Evolutionary conservation across 495 filamentous ascomycete genomes (phyloP), one percentile per base, ranked within the genome.

Genomic region (Daldinia caldariorum): DNA sequence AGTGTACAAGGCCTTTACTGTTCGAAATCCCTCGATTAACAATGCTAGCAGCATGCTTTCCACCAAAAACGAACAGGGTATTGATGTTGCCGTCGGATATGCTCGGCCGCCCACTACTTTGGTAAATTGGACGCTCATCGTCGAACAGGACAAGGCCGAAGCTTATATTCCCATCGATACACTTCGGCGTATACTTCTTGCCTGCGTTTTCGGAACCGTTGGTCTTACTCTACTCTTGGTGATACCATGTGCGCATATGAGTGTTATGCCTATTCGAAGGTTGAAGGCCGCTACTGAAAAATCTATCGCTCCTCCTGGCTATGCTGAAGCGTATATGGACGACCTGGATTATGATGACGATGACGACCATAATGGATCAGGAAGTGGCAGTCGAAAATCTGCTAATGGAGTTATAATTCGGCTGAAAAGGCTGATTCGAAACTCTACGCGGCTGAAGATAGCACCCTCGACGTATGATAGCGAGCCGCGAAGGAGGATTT

Each of bases 171-270:
- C 93, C 1, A 92, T 97, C 34, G 70, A 82, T 38, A 86, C 87
- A 18, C 83, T 97, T 22, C 86, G 91, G 32, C 88, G 89, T 51
- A 90, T 97, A 47, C 84, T 97, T 5, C 78, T 97, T 2, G 91
- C 86, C 1, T 96, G 92, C 58, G 91, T 96, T 1, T 96, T 97
- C 72, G 92, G 90, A 0, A 94, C 92, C 0, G 84, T 89, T 16
- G 94, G 89, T 3, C 80, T 87, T 0, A 83, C 93, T 3, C 64
- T 94, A 3, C 31, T 94, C 13, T 70, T 93, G 3, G 83, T 92
- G 3, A 83, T 93, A 31, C 91, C 94, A 0, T 85, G 93, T 43
- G 92, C 93, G 1, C 93, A 97, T 73, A 83, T 89, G 68, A 90
- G 89, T 31, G 92, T 94, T 16, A 84, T 89, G 61, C 94, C 94